Evolutionary conservation across 2,329 filamentous ascomycete genomes (phyloP), one percentile per base, ranked within the genome.

Genomic region (Chalaropsis ovoidea): DNA sequence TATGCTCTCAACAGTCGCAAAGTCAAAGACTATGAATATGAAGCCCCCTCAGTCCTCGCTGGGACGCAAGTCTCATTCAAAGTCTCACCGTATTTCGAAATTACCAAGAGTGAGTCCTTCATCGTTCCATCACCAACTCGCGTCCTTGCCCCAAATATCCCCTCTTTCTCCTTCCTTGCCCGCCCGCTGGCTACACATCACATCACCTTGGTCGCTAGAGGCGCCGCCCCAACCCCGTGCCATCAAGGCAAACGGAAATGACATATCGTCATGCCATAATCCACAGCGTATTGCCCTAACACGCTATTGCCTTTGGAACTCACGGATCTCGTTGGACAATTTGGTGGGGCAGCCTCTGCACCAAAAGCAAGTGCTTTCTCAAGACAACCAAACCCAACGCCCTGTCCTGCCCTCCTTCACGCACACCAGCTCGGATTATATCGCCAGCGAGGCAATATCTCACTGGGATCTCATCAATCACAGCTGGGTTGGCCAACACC

Each of bases 11-110:
- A 35, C 54, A 39, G 31, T 39, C n/a, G 17, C 31, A 19, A 58
- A 35, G 17, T 39, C 54, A 27, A 58, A 35, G n/a, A n/a, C 5
- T 35, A 58, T 58, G 54, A n/a, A 7, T 35, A 58, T 58, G 54
- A 35, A 58, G 22, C 24, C 8, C n/a, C 17, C 5, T 31, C 54
- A 19, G 15, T 10, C 27, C 5, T 58, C 31, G 8, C 6, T 39
- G 31, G 31, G 54, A 58, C 54, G 54, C 54, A 58, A 58, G 54
- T 39, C 54, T 39, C 31, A 35, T 58, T 31, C 54, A 6, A 31
- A 39, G 15, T 13, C 24, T 35, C 39, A 35, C 24, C 54, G 54
- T 39, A 39, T 58, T 22, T 58, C 54, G 5, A 58, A 58, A 39
- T 17, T n/a, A 39, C 24, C 27, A 58, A 58, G 24, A 58, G 54